Base-by-base conservation (phyloP, 75 land plant species). In the Ceratopteris richardii region DNA sequence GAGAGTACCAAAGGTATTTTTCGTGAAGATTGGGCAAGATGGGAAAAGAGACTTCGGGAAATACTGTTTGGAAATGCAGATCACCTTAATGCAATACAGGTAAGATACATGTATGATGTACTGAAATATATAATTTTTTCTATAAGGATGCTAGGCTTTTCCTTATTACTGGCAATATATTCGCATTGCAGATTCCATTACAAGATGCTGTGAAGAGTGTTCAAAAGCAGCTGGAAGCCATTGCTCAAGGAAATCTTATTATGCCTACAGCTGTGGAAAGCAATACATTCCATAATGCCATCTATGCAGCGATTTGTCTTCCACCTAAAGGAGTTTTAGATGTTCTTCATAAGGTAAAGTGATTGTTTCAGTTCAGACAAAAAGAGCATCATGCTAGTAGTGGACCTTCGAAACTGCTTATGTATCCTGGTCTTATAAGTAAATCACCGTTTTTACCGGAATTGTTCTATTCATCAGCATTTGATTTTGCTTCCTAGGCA, bases 41-140 rank as follows among this genome's bases (percentile, higher is more conserved):
- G 98, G 98, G 98, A 93, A 61, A 80, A 69, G 48, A 37, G 64
- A 23, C 40, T 85, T 51, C 69, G 84, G 18, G 77, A 85, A 27
- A 53, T 66, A 21, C 48, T 85, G 17, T 48, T 63, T 55, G 71
- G 47, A 56, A 65, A 88, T 72, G 64, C 82, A 50, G 83, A 77
- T 12, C 78, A 88, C 59, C 66, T 93, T 7, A 72, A 74, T 66
- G 71, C 75, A 37, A 79, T 93, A 59, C 98, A 93, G 84, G 98
- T 92, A 18, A 23, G 1, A n/a, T n/a, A n/a, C n/a, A n/a, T n/a
- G n/a, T n/a, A n/a, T 7, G 14, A 25, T 9, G 9, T 40, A 9
- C 9, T 9, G 14, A 14, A 40, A 9, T 40, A 9, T 9, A 40
- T 9, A 40, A 9, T 9, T 40, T 40, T 9, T 40, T 9, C 42